Base-by-base conservation (phyloP, 106 monocot species). In the Allium sativum region DNA sequence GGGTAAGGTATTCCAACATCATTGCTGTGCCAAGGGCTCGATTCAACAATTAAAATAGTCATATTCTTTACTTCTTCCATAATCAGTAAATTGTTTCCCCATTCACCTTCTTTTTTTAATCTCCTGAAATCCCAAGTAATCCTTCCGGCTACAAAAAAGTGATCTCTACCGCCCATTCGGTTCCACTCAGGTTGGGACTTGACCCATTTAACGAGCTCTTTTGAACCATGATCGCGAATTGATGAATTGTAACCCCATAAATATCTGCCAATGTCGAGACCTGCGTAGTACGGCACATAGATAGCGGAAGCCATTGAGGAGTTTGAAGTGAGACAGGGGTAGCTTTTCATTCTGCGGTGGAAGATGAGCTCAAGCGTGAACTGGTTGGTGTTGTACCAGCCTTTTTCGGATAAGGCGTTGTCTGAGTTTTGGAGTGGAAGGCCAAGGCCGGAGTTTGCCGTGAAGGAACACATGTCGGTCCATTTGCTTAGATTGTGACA, bases 101-200 rank as follows among this genome's bases (percentile, higher is more conserved):
- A 76, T 12, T 17, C 45, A 11, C 41, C 7, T 12, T 71, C 52
- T 18, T 72, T 72, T 4, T 40, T 48, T 44, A 51, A 7, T 47
- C 76, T 62, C 47, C 71, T 15, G 53, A 76, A 81, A 52, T 76
- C 80, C 80, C 80, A 81, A 5, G 68, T 68, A 44, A 69, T 75
- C 67, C 81, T 72, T 10, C 81, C 81, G 1, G 72, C 81, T 15
- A 76, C 81, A 19, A 81, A 9, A 59, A 81, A 81, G 59, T 81
- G 81, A 45, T 76, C 81, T 19, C 54, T 62, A 8, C 81, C 81
- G 1, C 65, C 76, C 81, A 81, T 81, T 62, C 10, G 14, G 21
- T 41, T 21, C 81, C 81, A 81, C 62, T 80, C 75, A 1, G 80
- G 80, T 56, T 48, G 50, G 2, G 75, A 56, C 15, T n/a, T 64